phyloP scores from a whole-genome alignment of 768 basidiomycete genomes.

The Trametes maxima region DNA sequence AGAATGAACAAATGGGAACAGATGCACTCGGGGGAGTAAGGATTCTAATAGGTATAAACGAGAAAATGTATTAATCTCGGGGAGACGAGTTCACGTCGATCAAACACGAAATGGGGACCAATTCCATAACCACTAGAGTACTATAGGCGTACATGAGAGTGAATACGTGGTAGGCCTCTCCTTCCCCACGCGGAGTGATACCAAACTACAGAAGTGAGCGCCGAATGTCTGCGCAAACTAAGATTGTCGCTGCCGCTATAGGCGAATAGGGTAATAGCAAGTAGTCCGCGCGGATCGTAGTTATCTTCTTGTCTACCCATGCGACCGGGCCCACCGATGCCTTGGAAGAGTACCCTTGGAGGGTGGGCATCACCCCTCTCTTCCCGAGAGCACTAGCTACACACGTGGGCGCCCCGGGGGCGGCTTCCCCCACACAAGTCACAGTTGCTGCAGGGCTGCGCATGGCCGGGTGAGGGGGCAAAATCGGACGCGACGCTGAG shows the following conservation, averaged over 20 bases:
- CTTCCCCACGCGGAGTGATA: slow-evolving; percentile 3
- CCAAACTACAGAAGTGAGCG: neutral
- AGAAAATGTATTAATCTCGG: too few relatives aligned
- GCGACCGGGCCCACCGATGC: slow-evolving; percentile 2
- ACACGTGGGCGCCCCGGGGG: neutral
- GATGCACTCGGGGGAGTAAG: too few relatives aligned
- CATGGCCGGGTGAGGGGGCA: neutral
- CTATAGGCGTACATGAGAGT: too few relatives aligned
- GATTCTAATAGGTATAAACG: too few relatives aligned
- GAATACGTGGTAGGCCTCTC: too few relatives aligned
- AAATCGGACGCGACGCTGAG: neutral
- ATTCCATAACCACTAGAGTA: too few relatives aligned
- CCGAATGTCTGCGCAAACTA: neutral
- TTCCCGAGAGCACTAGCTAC: neutral
- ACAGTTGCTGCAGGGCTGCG: neutral
- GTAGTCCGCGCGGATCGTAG: slow-evolving; percentile 11
- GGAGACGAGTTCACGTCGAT: too few relatives aligned
- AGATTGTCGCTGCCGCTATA: slow-evolving; percentile 18
- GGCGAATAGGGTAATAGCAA: slow-evolving; percentile 9
- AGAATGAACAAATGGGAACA: too few relatives aligned
- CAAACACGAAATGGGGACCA: too few relatives aligned
- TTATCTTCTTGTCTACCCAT: slow-evolving; percentile 8
- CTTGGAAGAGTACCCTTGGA: too few relatives aligned
- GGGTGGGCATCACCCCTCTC: too few relatives aligned
- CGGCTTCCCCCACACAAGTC: neutral